Base-by-base conservation (phyloP, 2,329 filamentous ascomycete species). In the Chalara sp. region DNA sequence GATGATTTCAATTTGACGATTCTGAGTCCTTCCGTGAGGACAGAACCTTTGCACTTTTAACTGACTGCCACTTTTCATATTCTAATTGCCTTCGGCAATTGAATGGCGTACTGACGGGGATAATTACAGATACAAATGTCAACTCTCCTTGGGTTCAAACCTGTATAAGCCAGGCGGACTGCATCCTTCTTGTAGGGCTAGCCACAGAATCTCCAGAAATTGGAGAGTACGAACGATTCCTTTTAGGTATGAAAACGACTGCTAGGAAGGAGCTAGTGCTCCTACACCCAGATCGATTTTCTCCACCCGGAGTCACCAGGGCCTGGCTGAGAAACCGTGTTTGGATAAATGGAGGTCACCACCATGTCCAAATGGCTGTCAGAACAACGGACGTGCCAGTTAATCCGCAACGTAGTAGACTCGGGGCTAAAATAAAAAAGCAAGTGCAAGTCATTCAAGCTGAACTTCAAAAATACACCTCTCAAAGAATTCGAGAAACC, bases 141-240 rank as follows among this genome's bases (percentile, higher is more conserved):
- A 97, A 96, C 61, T 89, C 95, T 1, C 91, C 92, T 0, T 99
- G 93, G 93, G 99, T 95, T 0, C 90, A 96, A 63, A 97, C 93
- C 0, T 99, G 95, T 66, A 96, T 99, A 57, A 86, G 87, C 12
- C 93, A 99, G 68, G 93, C 93, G 1, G 93, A 99, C 68, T 96
- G 91, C 59, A 96, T 99, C 56, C 76, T 99, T 6, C 76, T 99
- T 6, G 89, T 99, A 31, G 93, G 90, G 1, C 72, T 97, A 11
- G 93, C 91, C 1, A 93, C 97, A 65, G 86, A 86, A 1, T 95
- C 91, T 3, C 86, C 93, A 0, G 84, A 80, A 43, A 93, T 97
- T 58, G 93, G 93, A 41, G 95, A 99, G 66, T 99, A 97, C 60
- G 93, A 99, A 67, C 82, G 93, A 3, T 96, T 99, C 66, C 80